phyloP scores from a whole-genome alignment of 352 stramenopile genomes.

The Phytopythium sindhum region DNA sequence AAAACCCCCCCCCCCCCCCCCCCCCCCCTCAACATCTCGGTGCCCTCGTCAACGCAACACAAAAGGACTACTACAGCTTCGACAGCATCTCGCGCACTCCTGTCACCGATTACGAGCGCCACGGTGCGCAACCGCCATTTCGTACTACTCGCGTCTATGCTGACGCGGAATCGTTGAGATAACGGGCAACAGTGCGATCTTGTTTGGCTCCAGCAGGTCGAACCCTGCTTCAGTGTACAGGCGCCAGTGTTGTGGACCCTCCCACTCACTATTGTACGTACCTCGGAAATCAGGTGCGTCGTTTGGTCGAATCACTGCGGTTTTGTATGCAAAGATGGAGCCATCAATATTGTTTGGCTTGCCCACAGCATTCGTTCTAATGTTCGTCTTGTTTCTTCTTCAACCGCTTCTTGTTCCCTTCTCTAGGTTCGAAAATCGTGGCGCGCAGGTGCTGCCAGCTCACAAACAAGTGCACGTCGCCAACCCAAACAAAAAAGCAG shows the following conservation, averaged over 20 bases:
- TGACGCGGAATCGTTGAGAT: neutral
- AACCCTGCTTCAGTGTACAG: neutral
- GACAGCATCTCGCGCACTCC: too few relatives aligned
- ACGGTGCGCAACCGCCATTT: too few relatives aligned
- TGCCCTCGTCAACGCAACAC: too few relatives aligned
- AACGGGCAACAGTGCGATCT: neutral
- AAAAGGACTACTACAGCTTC: too few relatives aligned
- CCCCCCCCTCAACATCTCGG: too few relatives aligned
- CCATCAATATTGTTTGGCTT: neutral
- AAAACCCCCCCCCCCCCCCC: too few relatives aligned
- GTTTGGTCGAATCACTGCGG: neutral
- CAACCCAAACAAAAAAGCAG: neutral
- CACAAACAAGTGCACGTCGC: neutral
- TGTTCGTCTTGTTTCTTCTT: neutral
- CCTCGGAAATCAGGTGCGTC: neutral
- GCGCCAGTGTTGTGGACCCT: neutral
- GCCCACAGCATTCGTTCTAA: neutral
- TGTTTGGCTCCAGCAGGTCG: slow-evolving; percentile 1
- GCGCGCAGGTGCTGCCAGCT: neutral
- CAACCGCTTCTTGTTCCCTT: neutral
- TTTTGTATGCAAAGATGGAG: neutral
- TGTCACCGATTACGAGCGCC: too few relatives aligned
- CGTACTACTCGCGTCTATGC: too few relatives aligned
- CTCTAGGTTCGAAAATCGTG: neutral
- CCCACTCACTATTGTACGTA: neutral